These are phyloP conservation scores for Boehmeria nivea DNA, from an alignment of 306 rosid genomes.

Conservation along the genomic window DNA sequence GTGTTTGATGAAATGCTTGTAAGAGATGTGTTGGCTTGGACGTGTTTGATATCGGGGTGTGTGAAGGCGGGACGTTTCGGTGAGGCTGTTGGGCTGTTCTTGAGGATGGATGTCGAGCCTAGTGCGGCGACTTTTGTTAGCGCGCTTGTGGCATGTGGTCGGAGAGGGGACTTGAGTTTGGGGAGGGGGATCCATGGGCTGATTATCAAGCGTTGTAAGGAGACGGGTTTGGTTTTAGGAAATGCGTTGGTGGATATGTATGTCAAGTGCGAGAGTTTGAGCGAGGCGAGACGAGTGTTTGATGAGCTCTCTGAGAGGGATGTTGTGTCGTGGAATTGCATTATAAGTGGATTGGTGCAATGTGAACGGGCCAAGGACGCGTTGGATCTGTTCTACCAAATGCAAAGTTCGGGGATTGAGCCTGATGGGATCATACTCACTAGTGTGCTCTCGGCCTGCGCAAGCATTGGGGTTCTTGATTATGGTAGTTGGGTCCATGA, in stretches of 20 bases:
- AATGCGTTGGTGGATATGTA: conserved; percentile 73
- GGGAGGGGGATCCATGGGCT: conserved; percentile 77
- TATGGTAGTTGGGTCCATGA: conserved; percentile 71
- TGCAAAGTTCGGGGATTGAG: conserved; percentile 42
- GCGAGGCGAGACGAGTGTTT: conserved; percentile 52
- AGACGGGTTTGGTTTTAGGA: conserved; percentile 41
- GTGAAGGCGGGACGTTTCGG: conserved; percentile 45
- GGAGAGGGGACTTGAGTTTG: conserved; percentile 35
- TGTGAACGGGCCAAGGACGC: conserved; percentile 53
- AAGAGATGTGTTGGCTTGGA: conserved; percentile 84
- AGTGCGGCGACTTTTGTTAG: conserved; percentile 59
- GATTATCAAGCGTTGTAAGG: conserved; percentile 29
- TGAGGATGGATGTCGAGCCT: conserved; percentile 53
- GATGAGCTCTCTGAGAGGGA: conserved; percentile 56
- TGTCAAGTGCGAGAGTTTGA: conserved; percentile 49
- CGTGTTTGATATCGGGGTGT: conserved; percentile 63
- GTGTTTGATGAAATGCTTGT: conserved; percentile 72
- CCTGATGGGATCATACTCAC: conserved; percentile 60
- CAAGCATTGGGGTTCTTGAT: conserved; percentile 66
- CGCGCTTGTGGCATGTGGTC: conserved; percentile 58
- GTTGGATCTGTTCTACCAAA: conserved; percentile 49
- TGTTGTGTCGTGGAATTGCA: conserved; percentile 64
- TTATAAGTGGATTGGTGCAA: conserved; percentile 66
- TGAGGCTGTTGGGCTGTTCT: conserved; percentile 41
- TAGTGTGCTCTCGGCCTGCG: conserved; percentile 72